Percentiles rank a stretch among this genome's conserved stretches.
Evolutionary conservation across 768 basidiomycete species (phyloP).

Genomic region (Cubamyces sp.): DNA sequence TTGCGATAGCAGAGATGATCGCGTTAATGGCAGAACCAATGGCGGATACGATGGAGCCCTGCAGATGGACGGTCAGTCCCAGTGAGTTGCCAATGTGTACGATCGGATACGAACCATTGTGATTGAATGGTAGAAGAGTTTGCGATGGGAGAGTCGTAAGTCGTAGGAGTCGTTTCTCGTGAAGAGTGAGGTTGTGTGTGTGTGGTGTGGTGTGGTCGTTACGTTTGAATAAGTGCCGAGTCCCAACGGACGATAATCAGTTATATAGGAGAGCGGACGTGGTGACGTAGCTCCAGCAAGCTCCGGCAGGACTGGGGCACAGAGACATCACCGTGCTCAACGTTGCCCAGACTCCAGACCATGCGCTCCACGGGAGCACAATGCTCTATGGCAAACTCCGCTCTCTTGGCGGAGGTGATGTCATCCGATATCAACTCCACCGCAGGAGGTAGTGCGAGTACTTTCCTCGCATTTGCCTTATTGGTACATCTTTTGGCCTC

Average conservation of each 20-base stretch:
- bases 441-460: background rate
- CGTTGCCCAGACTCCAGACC: background rate
- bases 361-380: too few species aligned
- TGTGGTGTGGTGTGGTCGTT: background rate
- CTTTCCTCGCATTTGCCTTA: background rate
- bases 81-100: too few species aligned
- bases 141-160: background rate
- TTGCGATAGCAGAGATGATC: constrained; percentile 58
- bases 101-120: background rate
- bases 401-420: constrained; percentile 5
- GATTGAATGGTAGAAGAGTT: background rate
- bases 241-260: too few species aligned
- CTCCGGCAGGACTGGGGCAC: background rate
- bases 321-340: background rate
- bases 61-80: too few species aligned
- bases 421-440: constrained; percentile 10
- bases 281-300: too few species aligned
- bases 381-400: background rate
- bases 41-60: constrained; percentile 63
- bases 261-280: too few species aligned
- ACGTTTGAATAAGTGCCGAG: too few species aligned
- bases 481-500: too few species aligned
- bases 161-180: background rate
- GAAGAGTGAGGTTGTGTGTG: background rate
- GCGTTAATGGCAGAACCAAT: constrained; percentile 59